These are phyloP conservation scores for Cyclotella choctawhatcheeana DNA, from an alignment of 108 stramenopile genomes.

Conservation along the genomic window DNA sequence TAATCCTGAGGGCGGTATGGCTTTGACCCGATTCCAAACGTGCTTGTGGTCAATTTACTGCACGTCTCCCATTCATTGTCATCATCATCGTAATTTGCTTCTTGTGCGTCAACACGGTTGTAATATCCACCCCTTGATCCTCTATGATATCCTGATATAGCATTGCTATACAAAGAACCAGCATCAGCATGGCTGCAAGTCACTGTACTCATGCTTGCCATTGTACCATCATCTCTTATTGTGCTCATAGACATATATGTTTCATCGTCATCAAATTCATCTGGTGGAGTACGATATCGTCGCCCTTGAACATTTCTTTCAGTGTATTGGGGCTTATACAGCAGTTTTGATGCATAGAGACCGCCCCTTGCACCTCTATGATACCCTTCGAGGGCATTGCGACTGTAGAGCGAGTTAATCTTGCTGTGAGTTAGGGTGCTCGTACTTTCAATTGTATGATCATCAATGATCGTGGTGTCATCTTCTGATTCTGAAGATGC, in stretches of 20 bases:
- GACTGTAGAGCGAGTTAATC: not conserved
- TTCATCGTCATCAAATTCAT: not conserved
- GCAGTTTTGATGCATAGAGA: not conserved
- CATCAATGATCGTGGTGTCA: not conserved
- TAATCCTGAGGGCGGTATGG: conserved; percentile 5
- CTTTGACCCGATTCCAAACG: not conserved
- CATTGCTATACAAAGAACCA: not conserved
- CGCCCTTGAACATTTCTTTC: not conserved
- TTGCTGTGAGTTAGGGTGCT: conserved; percentile 3
- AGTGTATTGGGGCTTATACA: not conserved
- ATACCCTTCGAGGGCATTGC: not conserved
- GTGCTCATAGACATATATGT: not conserved
- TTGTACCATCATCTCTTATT: not conserved
- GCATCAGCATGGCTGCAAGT: not conserved
- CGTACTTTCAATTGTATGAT: not conserved
- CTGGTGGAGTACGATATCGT: not conserved
- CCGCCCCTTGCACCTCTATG: not conserved
- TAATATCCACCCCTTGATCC: conserved; percentile 10
- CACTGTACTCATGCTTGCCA: not conserved
- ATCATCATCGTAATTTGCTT: conserved; percentile 6
- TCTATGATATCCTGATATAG: conserved; percentile 5
- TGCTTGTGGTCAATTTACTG: not conserved
- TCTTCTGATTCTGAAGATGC: not conserved
- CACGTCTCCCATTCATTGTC: conserved; percentile 14
- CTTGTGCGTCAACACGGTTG: not conserved